These are phyloP conservation scores for Thuja plicata DNA, from an alignment of 83 land plant genomes.

Conservation along the genomic window DNA sequence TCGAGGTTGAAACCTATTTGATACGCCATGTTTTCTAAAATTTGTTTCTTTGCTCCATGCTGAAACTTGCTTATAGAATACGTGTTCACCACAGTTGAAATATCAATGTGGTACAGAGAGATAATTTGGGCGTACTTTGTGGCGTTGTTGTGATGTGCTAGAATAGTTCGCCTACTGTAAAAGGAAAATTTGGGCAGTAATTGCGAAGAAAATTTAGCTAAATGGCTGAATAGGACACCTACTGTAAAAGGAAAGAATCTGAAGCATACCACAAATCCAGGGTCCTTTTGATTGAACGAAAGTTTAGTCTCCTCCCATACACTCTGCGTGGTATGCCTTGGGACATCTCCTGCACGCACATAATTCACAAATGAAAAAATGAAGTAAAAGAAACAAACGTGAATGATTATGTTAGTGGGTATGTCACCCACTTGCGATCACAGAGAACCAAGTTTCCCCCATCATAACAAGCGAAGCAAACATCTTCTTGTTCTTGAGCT, in stretches of 20 bases:
- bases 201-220: neutral
- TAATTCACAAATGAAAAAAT: neutral
- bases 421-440: constrained; percentile 62
- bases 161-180: too few relatives aligned
- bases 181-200: too few relatives aligned
- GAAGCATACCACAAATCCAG: constrained; percentile 87
- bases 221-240: neutral
- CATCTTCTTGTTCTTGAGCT: constrained; percentile 66
- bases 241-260: neutral
- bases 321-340: constrained; percentile 90
- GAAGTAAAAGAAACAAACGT: neutral
- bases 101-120: too few relatives aligned
- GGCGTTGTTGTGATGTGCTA: too few relatives aligned
- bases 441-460: constrained; percentile 85
- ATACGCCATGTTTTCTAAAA: too few relatives aligned
- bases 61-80: too few relatives aligned
- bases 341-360: constrained; percentile 75
- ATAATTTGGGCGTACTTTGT: too few relatives aligned
- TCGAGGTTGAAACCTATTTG: too few relatives aligned
- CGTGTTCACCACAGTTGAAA: too few relatives aligned
- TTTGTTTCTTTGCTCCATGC: too few relatives aligned
- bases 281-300: constrained; percentile 72
- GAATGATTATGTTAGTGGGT: neutral
- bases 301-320: constrained; percentile 84
- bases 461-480: constrained; percentile 87